Conservation (phyloP, 768 basidiomycete species). For the Lenzites betulinus region DNA sequence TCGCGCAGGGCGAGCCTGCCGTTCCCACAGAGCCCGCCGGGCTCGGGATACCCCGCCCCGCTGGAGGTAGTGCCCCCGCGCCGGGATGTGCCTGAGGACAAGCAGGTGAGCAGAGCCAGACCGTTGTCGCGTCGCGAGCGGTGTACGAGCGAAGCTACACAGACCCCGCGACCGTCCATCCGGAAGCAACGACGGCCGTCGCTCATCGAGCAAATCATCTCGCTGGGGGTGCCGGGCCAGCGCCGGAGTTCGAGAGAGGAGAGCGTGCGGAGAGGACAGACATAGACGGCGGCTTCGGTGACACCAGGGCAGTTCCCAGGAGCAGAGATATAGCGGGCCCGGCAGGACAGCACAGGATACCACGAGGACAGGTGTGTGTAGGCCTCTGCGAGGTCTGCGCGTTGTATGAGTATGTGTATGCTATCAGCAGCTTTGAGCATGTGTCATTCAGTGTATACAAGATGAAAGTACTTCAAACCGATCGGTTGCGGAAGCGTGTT, state of each 20-base stretch:
- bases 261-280: constrained; percentile 4
- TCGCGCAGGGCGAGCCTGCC: constrained; percentile 20
- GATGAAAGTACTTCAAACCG: not conserved
- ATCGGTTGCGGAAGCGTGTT: no score
- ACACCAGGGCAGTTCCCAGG: not conserved
- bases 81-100: constrained; percentile 1
- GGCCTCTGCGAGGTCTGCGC: not conserved
- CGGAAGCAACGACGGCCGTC: constrained; percentile 29
- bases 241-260: constrained; percentile 17
- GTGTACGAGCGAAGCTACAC: not conserved
- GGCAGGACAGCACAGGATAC: not conserved
- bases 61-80: constrained; percentile 26
- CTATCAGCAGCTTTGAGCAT: not conserved
- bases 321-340: not conserved
- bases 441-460: not conserved
- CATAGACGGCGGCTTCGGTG: not conserved
- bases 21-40: constrained; percentile 32
- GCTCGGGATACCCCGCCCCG: constrained; percentile 28
- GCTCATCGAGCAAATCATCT: constrained; percentile 26
- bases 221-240: constrained; percentile 17
- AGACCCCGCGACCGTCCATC: constrained; percentile 22
- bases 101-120: constrained; percentile 14
- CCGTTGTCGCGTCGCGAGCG: not conserved
- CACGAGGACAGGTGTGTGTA: not conserved
- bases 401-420: constrained; percentile 11